Evolutionary conservation across 305 asterid genomes (phyloP), one percentile per base, ranked within the genome.

Genomic region (Solanum hybrid): DNA sequence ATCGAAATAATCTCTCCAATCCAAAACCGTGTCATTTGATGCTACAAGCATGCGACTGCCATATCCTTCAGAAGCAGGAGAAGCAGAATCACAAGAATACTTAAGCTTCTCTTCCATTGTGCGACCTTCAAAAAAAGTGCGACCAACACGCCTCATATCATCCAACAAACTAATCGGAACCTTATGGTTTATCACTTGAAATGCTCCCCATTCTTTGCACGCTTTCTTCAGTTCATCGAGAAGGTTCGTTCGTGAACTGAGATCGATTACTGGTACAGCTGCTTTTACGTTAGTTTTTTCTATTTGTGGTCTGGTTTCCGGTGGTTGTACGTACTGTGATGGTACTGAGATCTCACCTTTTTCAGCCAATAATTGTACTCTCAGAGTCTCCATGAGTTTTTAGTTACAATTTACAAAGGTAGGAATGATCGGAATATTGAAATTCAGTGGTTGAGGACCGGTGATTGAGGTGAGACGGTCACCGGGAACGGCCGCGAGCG

Each of bases 1-100:
- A 93, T 97, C 98, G 75, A 90, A 94, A 90, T 94, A 97, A 89
- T 97, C 99, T 88, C 99, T 95, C 99, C 99, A 97, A 91, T 97
- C 99, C 90, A 97, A 92, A 92, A 95, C 96, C 2, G 95, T 91
- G 56, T 96, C 96, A 69, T 95, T 94, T 0, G 97, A 93, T 7
- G 93, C 92, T 10, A 94, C 98, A 31, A 97, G 91, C 99, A 97
- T 95, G 9, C 97, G 92, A 92, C 98, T 97, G 13, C 99, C 99
- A 85, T 97, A 97, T 9, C 99, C 99, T 91, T 97, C 96, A 0
- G 99, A 94, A 86, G 99, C 98, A 86, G 98, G 96, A 32, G 95
- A 89, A 88, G 79, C 92, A 5, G 97, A 92, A 66, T 95, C 95
- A 38, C 98, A 94, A 1, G 96, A 89, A 79, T 96, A 96, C 71